Conservation (phyloP, 2,329 filamentous ascomycete genomes). For the Chrysoporthe cubensis region DNA sequence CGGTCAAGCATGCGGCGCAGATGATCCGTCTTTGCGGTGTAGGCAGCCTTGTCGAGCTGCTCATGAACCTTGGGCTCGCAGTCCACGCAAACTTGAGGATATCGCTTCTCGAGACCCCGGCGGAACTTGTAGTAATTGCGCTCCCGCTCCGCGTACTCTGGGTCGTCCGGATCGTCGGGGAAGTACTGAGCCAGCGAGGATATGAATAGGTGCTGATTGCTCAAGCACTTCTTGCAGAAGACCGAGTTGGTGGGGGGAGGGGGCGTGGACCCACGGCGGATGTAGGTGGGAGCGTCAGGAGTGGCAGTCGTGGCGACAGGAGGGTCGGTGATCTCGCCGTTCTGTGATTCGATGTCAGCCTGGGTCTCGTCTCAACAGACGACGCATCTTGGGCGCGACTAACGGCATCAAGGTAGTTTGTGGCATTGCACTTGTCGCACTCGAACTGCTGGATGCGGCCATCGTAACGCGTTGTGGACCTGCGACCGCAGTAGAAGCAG, state of each 20-base stretch:
- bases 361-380: not conserved
- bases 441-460: constrained; percentile 67
- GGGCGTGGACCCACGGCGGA: constrained; percentile 52
- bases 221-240: constrained; percentile 79
- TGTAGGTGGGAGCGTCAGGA: constrained; percentile 44
- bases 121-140: constrained; percentile 72
- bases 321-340: constrained; percentile 88
- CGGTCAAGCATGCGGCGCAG: constrained; percentile 75
- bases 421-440: constrained; percentile 79
- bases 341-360: constrained; percentile 50
- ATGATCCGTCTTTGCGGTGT: constrained; percentile 83
- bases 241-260: constrained; percentile 43
- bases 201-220: constrained; percentile 85
- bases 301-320: constrained; percentile 64
- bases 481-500: constrained; percentile 85
- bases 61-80: constrained; percentile 77
- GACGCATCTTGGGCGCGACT: constrained; percentile 29
- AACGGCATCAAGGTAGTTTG: constrained; percentile 89
- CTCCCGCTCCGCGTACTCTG: constrained; percentile 71
- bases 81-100: constrained; percentile 83
- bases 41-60: constrained; percentile 71
- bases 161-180: constrained; percentile 64
- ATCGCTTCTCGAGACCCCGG: constrained; percentile 74
- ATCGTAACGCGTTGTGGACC: constrained; percentile 63
- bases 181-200: constrained; percentile 80